Conservation (phyloP, 2,329 filamentous ascomycete species). For the Atkinsonella hypoxylon region DNA sequence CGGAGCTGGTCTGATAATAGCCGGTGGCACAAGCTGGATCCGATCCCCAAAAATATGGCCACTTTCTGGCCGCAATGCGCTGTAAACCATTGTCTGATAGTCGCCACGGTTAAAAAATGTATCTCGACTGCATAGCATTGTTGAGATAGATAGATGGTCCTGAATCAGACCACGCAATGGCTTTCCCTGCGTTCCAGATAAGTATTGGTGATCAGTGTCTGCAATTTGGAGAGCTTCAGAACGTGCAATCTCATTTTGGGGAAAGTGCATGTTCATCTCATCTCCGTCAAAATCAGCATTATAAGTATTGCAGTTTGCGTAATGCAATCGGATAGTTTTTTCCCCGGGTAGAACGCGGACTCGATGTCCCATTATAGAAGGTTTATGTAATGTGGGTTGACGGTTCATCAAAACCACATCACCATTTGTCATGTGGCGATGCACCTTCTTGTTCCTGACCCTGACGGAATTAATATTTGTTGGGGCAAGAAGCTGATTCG, state of each 20-base stretch:
- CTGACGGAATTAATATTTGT: slow-evolving; percentile 58
- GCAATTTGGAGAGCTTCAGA: slow-evolving; percentile 88
- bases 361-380: slow-evolving; percentile 96
- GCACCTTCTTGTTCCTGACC: slow-evolving; percentile 86
- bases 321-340: slow-evolving; percentile 98
- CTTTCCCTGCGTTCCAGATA: slow-evolving; percentile 87
- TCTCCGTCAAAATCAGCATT: slow-evolving; percentile 99
- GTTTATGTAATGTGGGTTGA: slow-evolving; percentile 94
- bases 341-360: slow-evolving; percentile 86
- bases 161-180: slow-evolving; percentile 93
- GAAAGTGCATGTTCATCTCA: slow-evolving; percentile 99
- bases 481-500: slow-evolving; percentile 84
- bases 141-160: slow-evolving; percentile 92
- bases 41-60: slow-evolving; percentile 75
- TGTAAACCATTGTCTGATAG: slow-evolving; percentile 91
- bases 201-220: slow-evolving; percentile 93
- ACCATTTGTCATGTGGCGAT: slow-evolving; percentile 89
- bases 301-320: slow-evolving; percentile 98
- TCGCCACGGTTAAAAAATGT: slow-evolving; percentile 79
- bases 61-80: slow-evolving; percentile 76
- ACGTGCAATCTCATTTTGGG: slow-evolving; percentile 88
- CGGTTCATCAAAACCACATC: slow-evolving; percentile 98
- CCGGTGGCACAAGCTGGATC: slow-evolving; percentile 69
- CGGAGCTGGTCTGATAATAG: slow-evolving; percentile 66
- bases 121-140: slow-evolving; percentile 81